Percentiles rank a stretch among this genome's conserved stretches.
phyloP scores from a whole-genome alignment of 495 filamentous ascomycete genomes.

The Amphirosellinia nigrospora region DNA sequence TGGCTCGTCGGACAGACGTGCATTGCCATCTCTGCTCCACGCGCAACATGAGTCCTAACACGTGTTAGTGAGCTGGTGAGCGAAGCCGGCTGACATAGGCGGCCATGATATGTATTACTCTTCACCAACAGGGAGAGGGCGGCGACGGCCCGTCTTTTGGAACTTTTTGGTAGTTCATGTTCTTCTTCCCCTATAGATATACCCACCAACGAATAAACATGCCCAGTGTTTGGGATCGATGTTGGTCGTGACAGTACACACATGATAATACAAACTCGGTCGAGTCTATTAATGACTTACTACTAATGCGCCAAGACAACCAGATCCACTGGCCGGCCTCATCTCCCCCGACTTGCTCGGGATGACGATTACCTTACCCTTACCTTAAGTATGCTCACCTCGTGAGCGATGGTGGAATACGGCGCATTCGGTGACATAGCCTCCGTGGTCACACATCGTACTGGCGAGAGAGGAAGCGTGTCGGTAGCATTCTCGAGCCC shows the following conservation, averaged over 20 bases:
- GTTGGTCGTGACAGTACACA: neutral
- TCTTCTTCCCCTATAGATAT: neutral
- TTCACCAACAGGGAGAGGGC: neutral
- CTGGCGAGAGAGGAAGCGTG: neutral
- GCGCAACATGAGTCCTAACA: slow-evolving; percentile 22
- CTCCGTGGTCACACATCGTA: neutral
- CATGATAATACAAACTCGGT: neutral
- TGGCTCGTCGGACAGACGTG: slow-evolving; percentile 9
- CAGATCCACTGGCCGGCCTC: slow-evolving; percentile 2
- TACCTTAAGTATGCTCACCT: neutral
- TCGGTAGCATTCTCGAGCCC: neutral
- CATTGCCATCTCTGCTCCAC: neutral
- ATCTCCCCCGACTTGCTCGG: neutral
- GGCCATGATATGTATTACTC: neutral
- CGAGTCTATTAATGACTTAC: neutral
- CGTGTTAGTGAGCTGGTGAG: slow-evolving; percentile 17
- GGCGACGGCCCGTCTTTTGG: neutral
- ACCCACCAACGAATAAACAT: slow-evolving; percentile 9
- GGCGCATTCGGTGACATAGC: slow-evolving; percentile 19
- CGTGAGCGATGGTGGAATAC: neutral
- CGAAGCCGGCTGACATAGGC: slow-evolving; percentile 17
- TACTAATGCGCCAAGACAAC: neutral
- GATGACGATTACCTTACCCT: no score
- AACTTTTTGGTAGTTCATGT: neutral
- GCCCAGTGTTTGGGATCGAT: neutral